Conservation (phyloP, 208 protist species). For the Crithidia mellificae region DNA sequence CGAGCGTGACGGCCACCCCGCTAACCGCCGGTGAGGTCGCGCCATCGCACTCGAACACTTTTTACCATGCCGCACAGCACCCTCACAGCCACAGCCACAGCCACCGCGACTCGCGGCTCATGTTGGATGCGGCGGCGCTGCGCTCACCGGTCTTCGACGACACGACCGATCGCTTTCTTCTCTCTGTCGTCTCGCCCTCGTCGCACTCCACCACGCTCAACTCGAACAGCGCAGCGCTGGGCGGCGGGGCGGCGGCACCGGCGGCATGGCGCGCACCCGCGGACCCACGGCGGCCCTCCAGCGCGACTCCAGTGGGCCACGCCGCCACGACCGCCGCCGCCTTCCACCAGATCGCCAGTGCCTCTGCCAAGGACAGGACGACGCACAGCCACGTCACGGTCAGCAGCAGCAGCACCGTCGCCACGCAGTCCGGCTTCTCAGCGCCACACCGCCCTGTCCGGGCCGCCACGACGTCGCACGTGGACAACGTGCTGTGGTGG, state of each 20-base stretch:
- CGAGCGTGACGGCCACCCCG: background rate
- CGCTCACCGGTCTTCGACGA: constrained; percentile 11
- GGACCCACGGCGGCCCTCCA: background rate
- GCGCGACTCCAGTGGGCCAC: no score
- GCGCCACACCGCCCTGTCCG: background rate
- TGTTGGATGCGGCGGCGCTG: background rate
- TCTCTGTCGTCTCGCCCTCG: constrained; percentile 5
- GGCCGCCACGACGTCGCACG: constrained; percentile 13
- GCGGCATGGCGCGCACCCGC: background rate
- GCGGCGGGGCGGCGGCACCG: no score
- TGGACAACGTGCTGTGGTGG: constrained; percentile 1
- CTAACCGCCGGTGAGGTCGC: background rate
- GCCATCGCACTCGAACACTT: no score
- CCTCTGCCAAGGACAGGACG: constrained; percentile 2
- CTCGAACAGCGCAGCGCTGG: constrained; percentile 3
- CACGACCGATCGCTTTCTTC: constrained; percentile 5
- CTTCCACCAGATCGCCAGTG: background rate
- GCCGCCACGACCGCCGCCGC: background rate
- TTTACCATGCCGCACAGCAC: background rate
- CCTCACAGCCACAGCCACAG: background rate
- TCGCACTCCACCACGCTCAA: constrained; percentile 15
- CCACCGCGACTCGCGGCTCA: background rate
- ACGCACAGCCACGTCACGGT: background rate
- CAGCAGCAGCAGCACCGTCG: constrained; percentile 2
- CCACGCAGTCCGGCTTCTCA: background rate